phyloP scores from a whole-genome alignment of 2,329 filamentous ascomycete genomes.

The Aureobasidium sp. region DNA sequence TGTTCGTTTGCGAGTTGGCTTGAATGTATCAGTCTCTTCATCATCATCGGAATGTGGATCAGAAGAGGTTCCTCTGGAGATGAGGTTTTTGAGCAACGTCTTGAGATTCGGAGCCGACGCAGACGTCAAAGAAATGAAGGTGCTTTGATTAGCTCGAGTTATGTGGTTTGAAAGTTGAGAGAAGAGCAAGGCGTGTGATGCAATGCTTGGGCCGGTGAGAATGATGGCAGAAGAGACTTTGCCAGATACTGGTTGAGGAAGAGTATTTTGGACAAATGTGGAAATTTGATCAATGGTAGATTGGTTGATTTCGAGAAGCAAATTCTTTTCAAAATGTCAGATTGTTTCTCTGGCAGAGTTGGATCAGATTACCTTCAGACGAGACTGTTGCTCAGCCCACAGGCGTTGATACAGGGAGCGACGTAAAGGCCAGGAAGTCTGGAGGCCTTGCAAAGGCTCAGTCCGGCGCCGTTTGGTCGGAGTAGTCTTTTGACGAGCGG shows the following conservation, averaged over 20 bases:
- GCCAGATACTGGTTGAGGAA: conserved; percentile 23
- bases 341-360: conserved; percentile 17
- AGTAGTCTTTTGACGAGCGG: conserved; percentile 24
- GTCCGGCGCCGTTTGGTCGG: conserved; percentile 37
- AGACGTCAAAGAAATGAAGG: conserved; percentile 60
- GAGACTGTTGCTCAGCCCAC: conserved; percentile 58
- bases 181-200: conserved; percentile 68
- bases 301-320: conserved; percentile 36
- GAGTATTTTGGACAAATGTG: conserved; percentile 26
- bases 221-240: conserved; percentile 65
- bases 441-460: conserved; percentile 25
- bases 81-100: conserved; percentile 63
- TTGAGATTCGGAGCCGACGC: conserved; percentile 69
- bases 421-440: conserved; percentile 42
- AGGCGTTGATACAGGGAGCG: conserved; percentile 53
- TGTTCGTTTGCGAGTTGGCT: conserved; percentile 43
- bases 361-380: conserved; percentile 48
- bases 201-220: conserved; percentile 70
- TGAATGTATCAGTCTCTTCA: conserved; percentile 42
- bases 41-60: conserved; percentile 41
- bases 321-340: conserved; percentile 23
- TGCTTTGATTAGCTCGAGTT: conserved; percentile 32
- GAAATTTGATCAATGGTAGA: conserved; percentile 33
- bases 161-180: conserved; percentile 52
- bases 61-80: conserved; percentile 55